phyloP scores from a whole-genome alignment of 2,329 filamentous ascomycete species.

The Geoglossum cookeanum region DNA sequence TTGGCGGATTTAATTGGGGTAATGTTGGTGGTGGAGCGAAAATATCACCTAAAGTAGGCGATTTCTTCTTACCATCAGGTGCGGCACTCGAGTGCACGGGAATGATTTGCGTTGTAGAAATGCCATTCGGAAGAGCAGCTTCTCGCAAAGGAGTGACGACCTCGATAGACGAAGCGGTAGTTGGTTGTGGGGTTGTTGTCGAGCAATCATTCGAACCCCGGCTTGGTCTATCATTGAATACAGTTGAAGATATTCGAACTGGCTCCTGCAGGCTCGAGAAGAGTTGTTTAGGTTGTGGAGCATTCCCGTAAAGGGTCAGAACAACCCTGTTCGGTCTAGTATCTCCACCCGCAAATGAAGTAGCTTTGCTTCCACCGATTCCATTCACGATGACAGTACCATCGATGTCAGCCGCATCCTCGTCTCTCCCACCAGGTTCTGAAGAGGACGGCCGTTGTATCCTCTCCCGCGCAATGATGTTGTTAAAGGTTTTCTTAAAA shows the following conservation, averaged over 20 bases:
- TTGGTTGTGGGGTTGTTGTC: slow-evolving; percentile 7
- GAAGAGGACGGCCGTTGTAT: slow-evolving; percentile 21
- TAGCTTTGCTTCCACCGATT: slow-evolving; percentile 17
- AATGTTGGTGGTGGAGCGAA: slow-evolving; percentile 50
- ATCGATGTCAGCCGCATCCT: background rate
- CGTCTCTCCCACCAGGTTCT: background rate
- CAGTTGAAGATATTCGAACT: slow-evolving; percentile 4
- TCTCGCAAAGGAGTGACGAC: slow-evolving; percentile 37
- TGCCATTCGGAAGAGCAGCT: slow-evolving; percentile 50
- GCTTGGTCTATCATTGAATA: slow-evolving; percentile 16
- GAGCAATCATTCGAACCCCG: slow-evolving; percentile 15
- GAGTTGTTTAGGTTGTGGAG: slow-evolving; percentile 54
- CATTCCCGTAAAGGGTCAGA: slow-evolving; percentile 59
- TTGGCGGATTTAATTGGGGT: slow-evolving; percentile 49
- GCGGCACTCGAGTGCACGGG: slow-evolving; percentile 27
- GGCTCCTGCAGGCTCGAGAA: slow-evolving; percentile 66
- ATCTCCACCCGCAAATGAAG: background rate
- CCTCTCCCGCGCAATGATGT: slow-evolving; percentile 42
- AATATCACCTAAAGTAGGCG: slow-evolving; percentile 50
- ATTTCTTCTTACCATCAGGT: slow-evolving; percentile 30
- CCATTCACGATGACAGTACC: background rate
- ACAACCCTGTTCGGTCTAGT: slow-evolving; percentile 32
- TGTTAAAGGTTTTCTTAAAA: slow-evolving; percentile 44
- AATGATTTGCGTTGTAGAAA: slow-evolving; percentile 48
- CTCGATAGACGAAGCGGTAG: slow-evolving; percentile 16